phyloP scores from a whole-genome alignment of 192 early-diverging fungal genomes.

The Glomus cerebriforme region DNA sequence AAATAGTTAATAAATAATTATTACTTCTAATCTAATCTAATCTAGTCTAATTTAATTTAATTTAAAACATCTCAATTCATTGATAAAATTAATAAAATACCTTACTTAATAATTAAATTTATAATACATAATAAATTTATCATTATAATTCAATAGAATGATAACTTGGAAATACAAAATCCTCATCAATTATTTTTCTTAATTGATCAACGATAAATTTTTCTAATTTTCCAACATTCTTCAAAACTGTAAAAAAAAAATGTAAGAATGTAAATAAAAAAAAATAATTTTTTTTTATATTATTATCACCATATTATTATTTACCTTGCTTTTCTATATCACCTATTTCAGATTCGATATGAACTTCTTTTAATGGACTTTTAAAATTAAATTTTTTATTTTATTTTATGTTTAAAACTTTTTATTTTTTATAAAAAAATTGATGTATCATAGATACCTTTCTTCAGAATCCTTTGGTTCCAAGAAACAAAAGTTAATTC shows the following conservation, averaged over 20 bases:
- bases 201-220: slow-evolving; percentile 78
- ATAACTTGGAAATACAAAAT: slow-evolving; percentile 78
- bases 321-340: slow-evolving; percentile 70
- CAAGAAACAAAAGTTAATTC: slow-evolving; percentile 74
- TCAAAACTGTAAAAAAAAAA: slow-evolving; percentile 58
- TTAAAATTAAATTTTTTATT: not conserved
- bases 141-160: slow-evolving; percentile 57
- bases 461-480: slow-evolving; percentile 59
- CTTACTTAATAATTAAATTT: not conserved
- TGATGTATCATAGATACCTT: slow-evolving; percentile 43
- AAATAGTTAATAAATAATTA: too few relatives aligned
- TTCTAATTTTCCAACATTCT: slow-evolving; percentile 84
- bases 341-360: slow-evolving; percentile 66
- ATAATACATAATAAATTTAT: not conserved
- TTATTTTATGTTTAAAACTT: too few relatives aligned
- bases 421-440: too few relatives aligned
- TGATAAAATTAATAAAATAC: not conserved
- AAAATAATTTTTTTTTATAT: too few relatives aligned
- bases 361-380: slow-evolving; percentile 59
- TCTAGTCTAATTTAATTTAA: not conserved
- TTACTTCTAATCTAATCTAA: too few relatives aligned
- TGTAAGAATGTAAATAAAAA: not conserved
- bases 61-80: too few relatives aligned
- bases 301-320: not conserved
- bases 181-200: slow-evolving; percentile 71